Evolutionary conservation across 805 yeast species (phyloP), one percentile per base, ranked within the genome.

Genomic region (Metschnikowia hibisci): DNA sequence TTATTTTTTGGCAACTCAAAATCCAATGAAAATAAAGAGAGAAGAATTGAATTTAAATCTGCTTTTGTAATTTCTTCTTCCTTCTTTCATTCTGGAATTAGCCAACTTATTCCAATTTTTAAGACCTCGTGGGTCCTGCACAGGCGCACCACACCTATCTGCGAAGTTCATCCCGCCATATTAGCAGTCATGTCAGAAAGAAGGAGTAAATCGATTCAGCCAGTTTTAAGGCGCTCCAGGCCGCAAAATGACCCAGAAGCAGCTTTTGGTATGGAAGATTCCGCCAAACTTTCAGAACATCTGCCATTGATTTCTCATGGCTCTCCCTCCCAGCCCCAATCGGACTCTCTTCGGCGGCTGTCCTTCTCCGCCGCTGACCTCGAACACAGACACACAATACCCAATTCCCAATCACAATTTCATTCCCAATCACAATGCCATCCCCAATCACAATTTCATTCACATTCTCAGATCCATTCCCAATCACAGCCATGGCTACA

Each of bases 401-500:
- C 28, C 30, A 7, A 14, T 25, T 33, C 9, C 6, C 22, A 5
- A 6, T 11, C 14, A 2, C 34, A 22, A 16, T 10, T 15, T 13
- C 14, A 18, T 16, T 13, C 7, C 14, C 34, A 4, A 23, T 30
- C 13, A 14, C 41, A 33, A 16, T 10, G n/a, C 25, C 14, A 18
- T 16, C 25, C 7, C 14, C 34, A 4, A 23, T 30, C 13, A 14
- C 41, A 33, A n/a, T n/a, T n/a, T n/a, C n/a, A 14, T 25, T 33
- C 9, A 10, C 22, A 5, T 4, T 11, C 14, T 1, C 34, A 22
- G 25, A 10, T 15, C 25, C 14, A 18, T 16, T 13, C 7, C 14
- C 34, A 4, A 23, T 30, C 13, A 14, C 41, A 33, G 27, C 69
- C 67, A 12, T 55, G 64, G 14, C 53, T 59, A 39, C 66, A 62